Evolutionary conservation across 1,284 basidiomycete genomes (phyloP).

Genomic region (Abortiporus biennis): DNA sequence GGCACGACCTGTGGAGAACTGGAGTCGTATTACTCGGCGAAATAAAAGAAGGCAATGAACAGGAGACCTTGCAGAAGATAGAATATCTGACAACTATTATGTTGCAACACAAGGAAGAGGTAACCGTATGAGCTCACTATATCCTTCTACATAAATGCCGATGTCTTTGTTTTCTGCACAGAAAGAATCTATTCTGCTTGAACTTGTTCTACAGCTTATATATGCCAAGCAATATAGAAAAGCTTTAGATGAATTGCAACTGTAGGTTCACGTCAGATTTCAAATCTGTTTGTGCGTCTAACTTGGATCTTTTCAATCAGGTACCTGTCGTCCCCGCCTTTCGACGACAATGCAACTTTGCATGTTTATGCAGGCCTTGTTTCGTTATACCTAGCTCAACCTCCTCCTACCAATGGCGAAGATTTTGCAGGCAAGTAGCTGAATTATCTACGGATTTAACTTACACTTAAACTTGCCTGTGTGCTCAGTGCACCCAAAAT

Average conservation of each 20-base stretch:
- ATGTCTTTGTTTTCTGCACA: constrained; percentile 24
- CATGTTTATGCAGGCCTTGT: constrained; percentile 81
- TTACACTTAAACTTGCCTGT: no score
- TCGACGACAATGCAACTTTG: constrained; percentile 71
- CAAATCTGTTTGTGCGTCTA: constrained; percentile 5
- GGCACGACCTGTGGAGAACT: constrained; percentile 71
- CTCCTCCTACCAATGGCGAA: constrained; percentile 7
- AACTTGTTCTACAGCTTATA: constrained; percentile 68
- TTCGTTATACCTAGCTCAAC: constrained; percentile 53
- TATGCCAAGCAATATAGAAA: constrained; percentile 48
- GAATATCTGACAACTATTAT: constrained; percentile 65
- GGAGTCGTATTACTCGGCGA: constrained; percentile 53
- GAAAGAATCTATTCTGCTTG: constrained; percentile 71
- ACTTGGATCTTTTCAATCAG: constrained; percentile 30
- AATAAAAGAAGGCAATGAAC: constrained; percentile 20
- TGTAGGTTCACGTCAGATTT: constrained; percentile 42
- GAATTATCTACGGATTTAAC: no score
- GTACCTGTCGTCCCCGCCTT: constrained; percentile 81
- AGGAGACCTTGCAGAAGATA: constrained; percentile 33
- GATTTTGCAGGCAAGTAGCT: no score
- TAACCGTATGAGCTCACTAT: constrained; percentile 31
- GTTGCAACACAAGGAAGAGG: constrained; percentile 59
- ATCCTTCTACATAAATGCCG: constrained; percentile 1
- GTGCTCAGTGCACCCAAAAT: constrained; percentile 4
- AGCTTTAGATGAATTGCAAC: constrained; percentile 79